These are phyloP conservation scores for Casuarina glauca DNA, from an alignment of 306 rosid species.

Conservation along the genomic window DNA sequence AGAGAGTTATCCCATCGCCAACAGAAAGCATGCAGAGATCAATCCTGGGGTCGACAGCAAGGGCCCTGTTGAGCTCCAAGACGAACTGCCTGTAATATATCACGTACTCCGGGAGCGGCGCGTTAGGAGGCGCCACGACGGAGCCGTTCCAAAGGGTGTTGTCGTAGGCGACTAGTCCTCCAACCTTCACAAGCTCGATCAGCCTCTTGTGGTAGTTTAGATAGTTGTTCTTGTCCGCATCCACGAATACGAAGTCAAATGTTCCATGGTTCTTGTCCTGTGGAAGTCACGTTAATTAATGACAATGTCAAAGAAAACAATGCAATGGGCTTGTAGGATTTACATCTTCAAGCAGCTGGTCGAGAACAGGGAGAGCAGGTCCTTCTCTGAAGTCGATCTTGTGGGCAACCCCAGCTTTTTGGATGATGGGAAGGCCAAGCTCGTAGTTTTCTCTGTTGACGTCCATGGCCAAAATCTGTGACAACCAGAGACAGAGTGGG, in stretches of 20 bases:
- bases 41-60: constrained; percentile 81
- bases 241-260: constrained; percentile 83
- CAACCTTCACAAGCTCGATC: constrained; percentile 75
- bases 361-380: constrained; percentile 91
- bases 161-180: constrained; percentile 89
- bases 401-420: constrained; percentile 84
- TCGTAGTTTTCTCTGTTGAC: constrained; percentile 83
- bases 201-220: constrained; percentile 87
- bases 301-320: neutral
- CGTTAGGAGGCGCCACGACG: constrained; percentile 86
- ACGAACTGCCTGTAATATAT: constrained; percentile 86
- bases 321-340: neutral
- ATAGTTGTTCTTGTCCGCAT: constrained; percentile 91
- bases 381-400: constrained; percentile 94
- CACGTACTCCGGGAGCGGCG: constrained; percentile 81
- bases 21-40: constrained; percentile 89
- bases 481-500: constrained; percentile 3
- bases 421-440: constrained; percentile 69
- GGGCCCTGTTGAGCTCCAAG: constrained; percentile 80
- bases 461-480: constrained; percentile 92
- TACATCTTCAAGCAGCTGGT: constrained; percentile 66
- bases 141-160: constrained; percentile 95
- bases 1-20: constrained; percentile 88
- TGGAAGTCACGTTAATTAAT: neutral
- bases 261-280: constrained; percentile 75